Conservation (phyloP, 345 rosid species). For the Moricandia moricandioides region DNA sequence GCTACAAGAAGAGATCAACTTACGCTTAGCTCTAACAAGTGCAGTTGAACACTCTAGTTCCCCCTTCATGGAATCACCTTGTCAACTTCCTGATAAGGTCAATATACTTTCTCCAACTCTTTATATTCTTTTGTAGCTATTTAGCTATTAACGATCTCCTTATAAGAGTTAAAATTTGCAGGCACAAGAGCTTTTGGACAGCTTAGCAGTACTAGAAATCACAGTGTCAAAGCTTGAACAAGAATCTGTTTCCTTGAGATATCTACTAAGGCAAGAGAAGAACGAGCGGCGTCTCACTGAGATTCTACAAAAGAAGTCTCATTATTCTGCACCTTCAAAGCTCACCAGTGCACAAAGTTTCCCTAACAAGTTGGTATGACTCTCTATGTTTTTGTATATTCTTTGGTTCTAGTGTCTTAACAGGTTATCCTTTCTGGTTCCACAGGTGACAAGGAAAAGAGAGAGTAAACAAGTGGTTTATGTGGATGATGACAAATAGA, state of each 20-base stretch:
- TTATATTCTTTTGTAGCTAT: slow-evolving; percentile 9
- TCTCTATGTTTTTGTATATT: neutral
- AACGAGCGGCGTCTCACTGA: slow-evolving; percentile 68
- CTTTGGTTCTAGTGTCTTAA: neutral
- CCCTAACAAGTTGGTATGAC: slow-evolving; percentile 35
- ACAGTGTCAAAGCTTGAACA: slow-evolving; percentile 78
- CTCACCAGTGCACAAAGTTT: slow-evolving; percentile 15
- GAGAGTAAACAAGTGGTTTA: slow-evolving; percentile 28
- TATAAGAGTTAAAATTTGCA: slow-evolving; percentile 6
- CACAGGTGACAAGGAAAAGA: slow-evolving; percentile 32
- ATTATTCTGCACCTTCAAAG: slow-evolving; percentile 36
- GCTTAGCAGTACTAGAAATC: slow-evolving; percentile 64
- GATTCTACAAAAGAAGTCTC: slow-evolving; percentile 50
- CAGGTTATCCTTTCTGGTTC: neutral
- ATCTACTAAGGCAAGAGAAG: slow-evolving; percentile 79
- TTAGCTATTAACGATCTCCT: neutral
- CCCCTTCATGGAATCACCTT: slow-evolving; percentile 50
- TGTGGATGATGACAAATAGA: slow-evolving; percentile 23
- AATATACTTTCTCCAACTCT: neutral
- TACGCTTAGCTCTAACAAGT: slow-evolving; percentile 62
- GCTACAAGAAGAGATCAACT: slow-evolving; percentile 70
- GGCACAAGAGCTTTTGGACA: slow-evolving; percentile 77
- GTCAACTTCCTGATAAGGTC: slow-evolving; percentile 71
- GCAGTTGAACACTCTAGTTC: slow-evolving; percentile 64
- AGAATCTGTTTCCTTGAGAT: slow-evolving; percentile 61